Evolutionary conservation across 2,329 filamentous ascomycete genomes (phyloP), one percentile per base, ranked within the genome.

Genomic region (Hymenoscyphus albidus): DNA sequence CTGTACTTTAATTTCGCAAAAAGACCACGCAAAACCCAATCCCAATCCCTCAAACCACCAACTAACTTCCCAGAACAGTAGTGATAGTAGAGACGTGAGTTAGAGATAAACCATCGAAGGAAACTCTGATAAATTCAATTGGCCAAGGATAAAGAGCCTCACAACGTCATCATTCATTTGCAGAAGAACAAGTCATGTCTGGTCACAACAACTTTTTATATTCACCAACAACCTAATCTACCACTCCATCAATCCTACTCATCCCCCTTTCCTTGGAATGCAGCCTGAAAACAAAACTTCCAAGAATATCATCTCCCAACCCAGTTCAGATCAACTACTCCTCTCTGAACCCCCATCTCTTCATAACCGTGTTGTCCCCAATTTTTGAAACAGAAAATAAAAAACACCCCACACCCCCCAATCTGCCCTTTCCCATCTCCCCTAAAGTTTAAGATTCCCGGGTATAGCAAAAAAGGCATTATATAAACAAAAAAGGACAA

Each of bases 401-500:
- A 22, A 54, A 38, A 42, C 27, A 27, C 27, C 27, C 22, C 27
- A 22, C 16, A 27, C 18, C 44, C 44, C 5, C 55, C 55, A 57
- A 16, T 38, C 13, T 56, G 54, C 54, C 27, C n/a, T 32, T 27
- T 31, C 27, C 32, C 54, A 18, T 56, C 22, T 32, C 54, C 54
- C 54, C 22, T 14, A 14, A 57, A 38, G 13, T n/a, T 38, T 59
- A 57, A 38, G 27, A 38, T 38, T 59, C 40, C 58, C 58, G 58
- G 58, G 58, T 59, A 59, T 59, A 59, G 39, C 58, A 59, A 59
- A 42, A 42, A 44, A 59, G 22, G 39, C 58, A 40, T 59, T 44
- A 59, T 59, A 59, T 59, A 59, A 59, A 59, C 58, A 59, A 59
- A 44, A 42, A 48, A 42, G 32, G 35, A 59, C 58, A 59, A 44